Evolutionary conservation across 1,284 basidiomycete species (phyloP), one percentile per base, ranked within the genome.

Genomic region (Ceratorhiza oryzae-sativae): DNA sequence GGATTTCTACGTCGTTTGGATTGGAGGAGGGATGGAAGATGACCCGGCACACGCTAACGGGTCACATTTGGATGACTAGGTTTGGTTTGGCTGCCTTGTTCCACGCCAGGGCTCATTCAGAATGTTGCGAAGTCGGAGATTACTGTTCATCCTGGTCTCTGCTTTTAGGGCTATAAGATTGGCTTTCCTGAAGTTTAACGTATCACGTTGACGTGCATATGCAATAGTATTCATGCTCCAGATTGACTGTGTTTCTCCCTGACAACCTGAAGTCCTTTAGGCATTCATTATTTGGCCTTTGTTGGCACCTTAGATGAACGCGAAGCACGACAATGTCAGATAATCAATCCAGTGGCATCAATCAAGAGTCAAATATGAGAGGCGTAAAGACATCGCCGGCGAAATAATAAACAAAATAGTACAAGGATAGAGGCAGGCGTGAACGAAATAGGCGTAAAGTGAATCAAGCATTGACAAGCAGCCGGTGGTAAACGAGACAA

Each of bases 1-100:
- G 63, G 63, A 67, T 55, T 67, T 34, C 51, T 67, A 67, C 36
- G 49, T 67, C 25, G 63, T 67, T 39, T 67, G 63, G 63, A 67
- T 67, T 45, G 63, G 63, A 20, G 63, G 63, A 42, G 63, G 63
- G 8, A 67, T 67, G 63, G 63, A 49, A 36, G 63, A 67, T 25
- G 63, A 67, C 30, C 63, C 63, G 4, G 63, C 63, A 45, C 63
- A 67, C 36, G 41, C 63, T 25, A 42, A 55, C 30, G 63, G 51
- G 8, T 25, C 39, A 30, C 63, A 55, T 0, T 34, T 45, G 36
- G 63, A 67, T 27, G 63, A 55, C 25, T 67, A 53, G 51, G 36
- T 53, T 39, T 27, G 36, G 36, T 39, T 39, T 5, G 13, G 5
- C 13, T 39, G 36, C 36, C 36, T 39, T 39, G 42, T 18, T 45